Evolutionary conservation across 768 basidiomycete species (phyloP).

Genomic region (Lactarius vividus): DNA sequence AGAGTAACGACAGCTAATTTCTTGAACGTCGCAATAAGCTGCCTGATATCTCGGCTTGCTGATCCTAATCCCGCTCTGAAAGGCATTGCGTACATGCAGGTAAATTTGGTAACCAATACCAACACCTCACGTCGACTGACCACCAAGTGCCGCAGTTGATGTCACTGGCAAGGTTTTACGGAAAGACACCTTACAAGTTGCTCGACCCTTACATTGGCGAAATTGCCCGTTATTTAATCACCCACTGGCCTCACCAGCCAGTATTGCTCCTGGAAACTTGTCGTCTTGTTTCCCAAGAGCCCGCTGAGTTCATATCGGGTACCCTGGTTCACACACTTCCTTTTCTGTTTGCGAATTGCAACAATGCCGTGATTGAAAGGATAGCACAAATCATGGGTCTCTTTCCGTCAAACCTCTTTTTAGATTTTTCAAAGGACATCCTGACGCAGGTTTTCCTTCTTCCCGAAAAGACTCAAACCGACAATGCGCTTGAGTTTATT

Average conservation of each 20-base stretch:
- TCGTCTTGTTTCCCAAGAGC: constrained; percentile 58
- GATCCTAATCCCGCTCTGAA: constrained; percentile 66
- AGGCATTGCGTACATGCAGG: constrained; percentile 68
- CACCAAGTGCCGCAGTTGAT: constrained; percentile 47
- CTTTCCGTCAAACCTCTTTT: constrained; percentile 48
- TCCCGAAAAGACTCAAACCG: constrained; percentile 51
- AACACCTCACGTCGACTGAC: constrained; percentile 18
- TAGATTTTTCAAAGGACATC: constrained; percentile 56
- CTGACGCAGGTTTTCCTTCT: constrained; percentile 67
- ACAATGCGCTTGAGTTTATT: constrained; percentile 60
- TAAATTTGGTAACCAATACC: constrained; percentile 32
- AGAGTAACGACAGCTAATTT: constrained; percentile 52
- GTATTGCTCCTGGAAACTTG: constrained; percentile 60
- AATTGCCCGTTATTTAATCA: constrained; percentile 63
- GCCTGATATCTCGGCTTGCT: constrained; percentile 65
- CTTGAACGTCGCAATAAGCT: constrained; percentile 56
- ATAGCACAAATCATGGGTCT: constrained; percentile 54
- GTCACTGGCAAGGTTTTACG: constrained; percentile 52
- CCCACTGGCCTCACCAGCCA: constrained; percentile 56
- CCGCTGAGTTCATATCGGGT: constrained; percentile 58
- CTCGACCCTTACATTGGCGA: constrained; percentile 66
- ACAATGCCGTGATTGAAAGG: constrained; percentile 54
- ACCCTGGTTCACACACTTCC: constrained; percentile 69
- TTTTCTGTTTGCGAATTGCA: constrained; percentile 59
- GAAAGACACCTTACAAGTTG: constrained; percentile 63